Evolutionary conservation across 768 basidiomycete species (phyloP), one percentile per base, ranked within the genome.

Genomic region (Pulveroboletus sp.): DNA sequence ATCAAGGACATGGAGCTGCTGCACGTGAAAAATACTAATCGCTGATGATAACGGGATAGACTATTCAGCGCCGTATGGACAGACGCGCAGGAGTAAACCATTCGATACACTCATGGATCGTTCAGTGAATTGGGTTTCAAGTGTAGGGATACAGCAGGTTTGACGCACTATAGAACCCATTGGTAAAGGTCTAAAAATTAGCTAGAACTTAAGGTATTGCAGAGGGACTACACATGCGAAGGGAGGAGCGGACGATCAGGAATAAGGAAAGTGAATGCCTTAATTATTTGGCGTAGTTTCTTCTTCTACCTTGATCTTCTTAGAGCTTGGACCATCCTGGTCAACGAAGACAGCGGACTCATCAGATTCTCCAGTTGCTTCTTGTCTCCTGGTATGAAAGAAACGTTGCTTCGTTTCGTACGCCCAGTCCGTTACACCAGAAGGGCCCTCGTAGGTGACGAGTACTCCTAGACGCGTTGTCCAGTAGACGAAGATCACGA

Each of bases 381-480:
- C 63, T 18, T 47, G 56, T 33, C 15, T 51, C 39, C 38, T 56
- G 4, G 35, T 10, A 27, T 42, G 26, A 36, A 54, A 59, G 17
- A 70, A 57, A 43, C 57, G 59, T 36, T 52, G 52, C 15, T 50
- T 58, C 2, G 64, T 65, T 49, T 70, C 64, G 15, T 57, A 35
- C 17, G 57, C 59, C 69, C 69, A 71, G 43, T 58, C 64, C n/a
- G 47, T 37, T 47, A 66, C 52, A 5, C 63, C 67, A 35, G 64
- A 64, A 12, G 56, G 43, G 5, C 74, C 75, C 31, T 67, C 59
- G 24, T 60, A 47, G n/a, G 68, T 64, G 31, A 75, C 56, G 17
- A 71, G 65, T 43, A 62, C 55, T 8, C 69, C 58, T 36, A 76
- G 66, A 43, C 70, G 69, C 38, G 56, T 61, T 12, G 58, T 51